Conservation (phyloP, 2,329 filamentous ascomycete species). For the Botryotinia calthae region DNA sequence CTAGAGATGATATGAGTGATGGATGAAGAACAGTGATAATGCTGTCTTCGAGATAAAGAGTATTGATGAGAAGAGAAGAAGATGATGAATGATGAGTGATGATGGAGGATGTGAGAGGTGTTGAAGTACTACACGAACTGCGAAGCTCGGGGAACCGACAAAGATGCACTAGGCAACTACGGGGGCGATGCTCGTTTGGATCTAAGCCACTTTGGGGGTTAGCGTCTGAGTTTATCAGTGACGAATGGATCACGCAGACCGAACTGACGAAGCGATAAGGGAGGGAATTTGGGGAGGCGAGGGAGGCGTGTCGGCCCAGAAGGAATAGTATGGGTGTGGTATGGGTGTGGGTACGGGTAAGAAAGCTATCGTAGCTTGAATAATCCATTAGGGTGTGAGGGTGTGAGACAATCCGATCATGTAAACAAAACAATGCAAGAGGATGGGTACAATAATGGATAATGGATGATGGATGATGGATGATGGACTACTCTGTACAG, state of each 20-base stretch:
- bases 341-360: neutral
- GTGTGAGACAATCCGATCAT: constrained; percentile 6
- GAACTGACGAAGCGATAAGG: constrained; percentile 13
- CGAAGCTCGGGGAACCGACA: constrained; percentile 21
- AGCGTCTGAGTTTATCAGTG: constrained; percentile 18
- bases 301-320: neutral
- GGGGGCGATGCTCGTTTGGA: constrained; percentile 19
- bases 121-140: constrained; percentile 24
- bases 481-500: too few species aligned
- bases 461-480: too few species aligned
- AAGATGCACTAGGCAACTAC: constrained; percentile 21
- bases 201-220: constrained; percentile 6
- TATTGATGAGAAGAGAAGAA: constrained; percentile 30
- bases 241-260: constrained; percentile 21
- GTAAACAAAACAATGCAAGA: constrained; percentile 7
- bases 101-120: constrained; percentile 27
- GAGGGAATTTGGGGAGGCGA: neutral
- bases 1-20: constrained; percentile 30
- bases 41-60: constrained; percentile 12
- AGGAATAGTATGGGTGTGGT: neutral
- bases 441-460: neutral
- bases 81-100: constrained; percentile 28
- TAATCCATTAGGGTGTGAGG: constrained; percentile 7
- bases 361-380: neutral
- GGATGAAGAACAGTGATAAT: constrained; percentile 25